Base-by-base conservation (phyloP, 345 rosid genomes). In the Eucalyptus dawsonii region DNA sequence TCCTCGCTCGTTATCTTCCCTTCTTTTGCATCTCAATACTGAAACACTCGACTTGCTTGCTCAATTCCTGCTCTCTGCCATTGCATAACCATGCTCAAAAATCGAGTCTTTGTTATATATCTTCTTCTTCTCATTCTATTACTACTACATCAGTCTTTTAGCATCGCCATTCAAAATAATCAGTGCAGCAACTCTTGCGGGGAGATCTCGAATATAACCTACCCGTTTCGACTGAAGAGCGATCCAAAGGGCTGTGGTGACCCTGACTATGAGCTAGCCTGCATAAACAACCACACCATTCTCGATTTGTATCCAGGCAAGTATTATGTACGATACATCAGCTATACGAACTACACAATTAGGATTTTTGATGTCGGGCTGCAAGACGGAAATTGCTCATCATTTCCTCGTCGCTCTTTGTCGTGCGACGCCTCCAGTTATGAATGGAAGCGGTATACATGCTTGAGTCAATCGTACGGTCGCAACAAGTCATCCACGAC, bases 381-480 rank as follows among this genome's bases (percentile, higher is more conserved):
- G 50, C 50, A 49, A 49, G 1, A 14, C 3, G 16, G 51, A 14
- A 50, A 50, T 50, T 50, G 51, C 51, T 50, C 51, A 2, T 50
- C 51, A 1, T 1, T 50, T 50, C 51, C 51, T 54, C 60, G 0
- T 2, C 11, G 2, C 25, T 4, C 24, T 21, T 8, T 8, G 25
- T 54, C 25, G 11, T 14, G 24, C 27, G 0, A 0, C 21, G 1
- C 2, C 7, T 17, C 2, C 9, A 3, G 24, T 5, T 19, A 49
- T 3, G 1, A 8, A 53, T 7, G 58, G 58, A 4, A 47, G 50
- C 2, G 9, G 56, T 53, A 47, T 6, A 1, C 3, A 7, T 53
- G 19, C 19, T 45, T 0, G 49, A 45, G 49, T 3, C 4, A 1
- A 42, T 2, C 2, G 8, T 7, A 42, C 44, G 8, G 8, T 7